Evolutionary conservation across 768 basidiomycete species (phyloP), one percentile per base, ranked within the genome.

Genomic region (Pleurotus cornucopiae): DNA sequence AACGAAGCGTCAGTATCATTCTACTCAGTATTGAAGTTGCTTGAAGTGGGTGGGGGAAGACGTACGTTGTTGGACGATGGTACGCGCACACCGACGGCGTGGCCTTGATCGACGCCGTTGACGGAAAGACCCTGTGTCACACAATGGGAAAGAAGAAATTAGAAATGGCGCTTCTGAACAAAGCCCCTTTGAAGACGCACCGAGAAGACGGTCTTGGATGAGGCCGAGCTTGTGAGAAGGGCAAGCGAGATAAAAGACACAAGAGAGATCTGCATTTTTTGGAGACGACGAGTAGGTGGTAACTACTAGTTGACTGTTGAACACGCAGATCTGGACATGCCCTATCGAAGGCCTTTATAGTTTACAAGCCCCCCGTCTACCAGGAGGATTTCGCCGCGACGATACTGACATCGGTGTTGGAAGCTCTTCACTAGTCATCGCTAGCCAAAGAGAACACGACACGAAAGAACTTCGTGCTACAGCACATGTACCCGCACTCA

Each of bases 41-140:
- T 34, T 11, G 30, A 11, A 4, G 7, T 7, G 9, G 6, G 30
- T 9, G 7, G 30, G 30, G 30, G 30, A 3, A 9, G 30, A 55
- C 69, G 46, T 57, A 73, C 73, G 26, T 64, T 64, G 59, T 75
- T 72, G 25, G 69, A 66, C 30, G 62, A 59, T 4, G 76, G 75
- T 0, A 76, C 76, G 14, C 78, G 76, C 49, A 80, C 72, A 14
- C 77, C 77, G 49, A 66, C 72, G 14, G 66, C 65, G 49, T 77
- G 73, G 5, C 77, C 78, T 66, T 78, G 73, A 58, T 71, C 71
- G 12, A 75, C 74, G 18, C 78, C 78, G 58, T 79, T 77, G 34
- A 80, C 76, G 45, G 74, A 76, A 23, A 80, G 16, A 44, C 71
- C 69, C 73, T 75, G 37, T 25, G 49, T 21, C 51, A 20, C 7